A percentile compares a stretch with the other conserved stretches of the same genome.
These are phyloP conservation scores for Wallacemonas sp. DNA, from an alignment of 208 protist species.

Conservation along the genomic window DNA sequence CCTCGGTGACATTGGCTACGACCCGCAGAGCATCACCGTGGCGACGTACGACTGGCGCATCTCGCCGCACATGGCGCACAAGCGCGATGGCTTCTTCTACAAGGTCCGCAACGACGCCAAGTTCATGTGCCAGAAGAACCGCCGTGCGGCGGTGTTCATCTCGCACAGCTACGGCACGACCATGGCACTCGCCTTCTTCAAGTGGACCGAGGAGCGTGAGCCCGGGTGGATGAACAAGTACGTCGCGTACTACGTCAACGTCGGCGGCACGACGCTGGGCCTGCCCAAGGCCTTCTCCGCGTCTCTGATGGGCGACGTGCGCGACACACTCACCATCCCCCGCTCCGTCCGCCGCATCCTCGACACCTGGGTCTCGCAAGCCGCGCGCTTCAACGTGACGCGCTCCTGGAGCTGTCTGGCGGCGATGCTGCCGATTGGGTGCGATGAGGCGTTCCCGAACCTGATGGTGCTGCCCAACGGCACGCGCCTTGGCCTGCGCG, in stretches of 20 bases:
- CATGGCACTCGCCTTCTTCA: conserved; percentile 85
- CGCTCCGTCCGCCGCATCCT: conserved; percentile 54
- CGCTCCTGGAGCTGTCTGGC: conserved; percentile 75
- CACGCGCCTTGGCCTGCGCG: conserved; percentile 34
- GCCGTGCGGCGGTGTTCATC: conserved; percentile 68
- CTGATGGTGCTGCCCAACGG: conserved; percentile 58
- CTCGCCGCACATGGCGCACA: conserved; percentile 61
- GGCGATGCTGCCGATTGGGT: conserved; percentile 71
- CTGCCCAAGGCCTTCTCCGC: conserved; percentile 80
- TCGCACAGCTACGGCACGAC: conserved; percentile 89
- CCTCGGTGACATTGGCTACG: conserved; percentile 93
- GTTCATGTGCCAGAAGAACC: conserved; percentile 78
- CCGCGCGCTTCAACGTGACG: conserved; percentile 59
- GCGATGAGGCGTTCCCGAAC: conserved; percentile 50
- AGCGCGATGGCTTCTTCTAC: conserved; percentile 87
- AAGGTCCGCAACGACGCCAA: conserved; percentile 64
- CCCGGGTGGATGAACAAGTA: conserved; percentile 81
- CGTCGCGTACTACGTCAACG: conserved; percentile 85
- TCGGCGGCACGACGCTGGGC: conserved; percentile 81
- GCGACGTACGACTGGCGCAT: conserved; percentile 93
- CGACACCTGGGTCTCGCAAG: conserved; percentile 76
- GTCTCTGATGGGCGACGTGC: conserved; percentile 83
- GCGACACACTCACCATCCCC: conserved; percentile 82
- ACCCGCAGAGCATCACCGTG: conserved; percentile 87
- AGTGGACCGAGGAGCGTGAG: conserved; percentile 80